Evolutionary conservation across 2,329 filamentous ascomycete genomes (phyloP), one percentile per base, ranked within the genome.

Genomic region (Calonectria naviculata): DNA sequence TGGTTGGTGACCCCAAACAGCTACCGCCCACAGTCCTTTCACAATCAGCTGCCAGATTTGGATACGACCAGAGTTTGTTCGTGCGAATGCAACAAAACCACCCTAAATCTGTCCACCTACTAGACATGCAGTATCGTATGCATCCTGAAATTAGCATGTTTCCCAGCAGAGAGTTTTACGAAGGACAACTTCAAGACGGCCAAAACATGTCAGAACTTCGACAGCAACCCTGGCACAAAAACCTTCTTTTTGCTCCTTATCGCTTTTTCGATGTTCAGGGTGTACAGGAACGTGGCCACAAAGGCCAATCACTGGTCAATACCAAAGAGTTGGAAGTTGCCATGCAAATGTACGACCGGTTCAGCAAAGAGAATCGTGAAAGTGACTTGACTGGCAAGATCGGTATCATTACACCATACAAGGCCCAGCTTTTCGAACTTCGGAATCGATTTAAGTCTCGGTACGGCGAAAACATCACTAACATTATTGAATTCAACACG

Each of bases 81-180:
- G 97, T 98, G 65, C 93, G 97, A 38, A 99, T 99, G 96, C 97
- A 98, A 81, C 92, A 92, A 78, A 98, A 98, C 74, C 93, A 96
- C 78, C 94, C 95, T 1, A 87, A 93, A 36, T 93, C 97, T 74
- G 92, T 99, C 19, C 96, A 99, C 85, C 88, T 99, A 29, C 90
- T 99, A n/a, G 96, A 98, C 80, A 97, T 93, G 67, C 97, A 99
- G 81, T 99, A 99, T 82, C 97, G 97, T 84, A 99, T 99, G 97
- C 97, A 99, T 84, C 97, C 97, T 0, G 94, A 97, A 76, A 99
- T 99, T 81, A 98, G 95, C 82, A 83, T 87, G 64, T 99, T 98
- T 82, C 97, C 97, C 1, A 98, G 95, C 82, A 87, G 89, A 76
- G 93, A 95, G 63, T 99, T 99, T 84, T 99, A 99, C 84, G 95